These are phyloP conservation scores for Trichocladium uniseriatum DNA, from an alignment of 495 filamentous ascomycete genomes.

Conservation along the genomic window DNA sequence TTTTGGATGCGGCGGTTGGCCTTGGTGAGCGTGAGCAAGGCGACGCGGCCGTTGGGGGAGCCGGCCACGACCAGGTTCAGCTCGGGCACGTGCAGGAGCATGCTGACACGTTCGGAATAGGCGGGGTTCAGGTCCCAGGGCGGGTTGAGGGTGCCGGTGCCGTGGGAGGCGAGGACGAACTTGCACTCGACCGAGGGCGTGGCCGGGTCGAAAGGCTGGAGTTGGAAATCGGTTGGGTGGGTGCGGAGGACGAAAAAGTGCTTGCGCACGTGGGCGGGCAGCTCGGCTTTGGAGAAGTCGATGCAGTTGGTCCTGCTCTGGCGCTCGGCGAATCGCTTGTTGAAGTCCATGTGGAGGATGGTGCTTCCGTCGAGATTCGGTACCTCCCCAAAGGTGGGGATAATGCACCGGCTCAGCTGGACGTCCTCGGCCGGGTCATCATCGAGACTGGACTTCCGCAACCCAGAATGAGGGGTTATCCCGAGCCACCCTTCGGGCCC, in stretches of 20 bases:
- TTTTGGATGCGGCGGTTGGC: constrained; percentile 32
- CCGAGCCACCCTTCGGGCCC: not conserved
- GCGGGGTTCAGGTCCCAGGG: constrained; percentile 30
- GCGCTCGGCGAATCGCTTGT: not conserved
- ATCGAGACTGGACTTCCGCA: too few species aligned
- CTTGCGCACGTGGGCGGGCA: constrained; percentile 10
- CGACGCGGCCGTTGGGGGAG: constrained; percentile 64
- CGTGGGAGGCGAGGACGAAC: constrained; percentile 39
- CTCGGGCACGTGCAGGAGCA: constrained; percentile 67
- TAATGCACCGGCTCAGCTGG: constrained; percentile 15
- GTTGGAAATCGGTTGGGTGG: constrained; percentile 48
- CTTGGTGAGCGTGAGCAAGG: constrained; percentile 60
- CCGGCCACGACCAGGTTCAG: constrained; percentile 66
- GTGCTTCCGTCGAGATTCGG: not conserved
- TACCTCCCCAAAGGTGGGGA: constrained; percentile 20
- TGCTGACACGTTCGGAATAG: constrained; percentile 60
- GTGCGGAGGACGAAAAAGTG: constrained; percentile 45
- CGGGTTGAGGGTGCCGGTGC: constrained; percentile 37
- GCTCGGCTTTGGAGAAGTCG: not conserved
- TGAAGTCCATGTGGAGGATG: not conserved
- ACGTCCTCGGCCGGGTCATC: constrained; percentile 10
- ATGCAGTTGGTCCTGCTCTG: not conserved
- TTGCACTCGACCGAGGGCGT: constrained; percentile 33
- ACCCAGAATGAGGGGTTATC: not conserved
- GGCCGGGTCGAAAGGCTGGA: constrained; percentile 40